Percentiles rank a stretch among this genome's conserved stretches.
Conservation (phyloP, 202 grass and related monocot genomes). For the Carex arenaria region DNA sequence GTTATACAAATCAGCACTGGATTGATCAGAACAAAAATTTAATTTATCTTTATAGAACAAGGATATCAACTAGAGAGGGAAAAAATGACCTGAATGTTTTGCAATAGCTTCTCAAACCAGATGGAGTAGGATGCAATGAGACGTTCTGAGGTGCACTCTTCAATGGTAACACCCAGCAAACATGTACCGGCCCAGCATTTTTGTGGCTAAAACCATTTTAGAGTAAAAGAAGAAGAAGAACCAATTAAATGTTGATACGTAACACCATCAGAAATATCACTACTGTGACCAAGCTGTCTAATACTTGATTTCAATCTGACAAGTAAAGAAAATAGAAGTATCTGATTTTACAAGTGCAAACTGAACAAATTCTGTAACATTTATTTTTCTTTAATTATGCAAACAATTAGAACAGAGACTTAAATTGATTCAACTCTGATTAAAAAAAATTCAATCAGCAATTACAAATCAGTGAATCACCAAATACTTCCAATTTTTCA, state of each 20-base stretch:
- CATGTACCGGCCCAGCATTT: slow-evolving; percentile 70
- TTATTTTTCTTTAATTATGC: not conserved
- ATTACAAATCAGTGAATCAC: not conserved
- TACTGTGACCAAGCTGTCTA: not conserved
- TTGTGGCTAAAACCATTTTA: slow-evolving; percentile 46
- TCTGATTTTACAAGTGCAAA: not conserved
- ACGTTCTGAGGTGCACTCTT: slow-evolving; percentile 58
- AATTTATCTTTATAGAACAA: not conserved
- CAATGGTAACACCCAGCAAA: slow-evolving; percentile 65
- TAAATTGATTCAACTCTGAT: not conserved
- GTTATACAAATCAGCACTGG: not conserved
- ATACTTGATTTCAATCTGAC: not conserved
- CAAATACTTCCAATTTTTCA: not conserved
- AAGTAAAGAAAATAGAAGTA: too few species aligned
- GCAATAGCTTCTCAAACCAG: slow-evolving; percentile 83
- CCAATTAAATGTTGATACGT: not conserved
- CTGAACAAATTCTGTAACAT: not conserved
- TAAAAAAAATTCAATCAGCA: not conserved
- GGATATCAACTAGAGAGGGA: not conserved
- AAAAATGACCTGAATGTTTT: slow-evolving; percentile 57
- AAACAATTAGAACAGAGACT: not conserved
- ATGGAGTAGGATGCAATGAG: slow-evolving; percentile 47
- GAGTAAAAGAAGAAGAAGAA: slow-evolving; percentile 13
- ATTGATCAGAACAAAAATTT: not conserved
- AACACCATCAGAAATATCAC: not conserved